These are phyloP conservation scores for Strigomonas galati DNA, from an alignment of 208 protist genomes.

Conservation along the genomic window DNA sequence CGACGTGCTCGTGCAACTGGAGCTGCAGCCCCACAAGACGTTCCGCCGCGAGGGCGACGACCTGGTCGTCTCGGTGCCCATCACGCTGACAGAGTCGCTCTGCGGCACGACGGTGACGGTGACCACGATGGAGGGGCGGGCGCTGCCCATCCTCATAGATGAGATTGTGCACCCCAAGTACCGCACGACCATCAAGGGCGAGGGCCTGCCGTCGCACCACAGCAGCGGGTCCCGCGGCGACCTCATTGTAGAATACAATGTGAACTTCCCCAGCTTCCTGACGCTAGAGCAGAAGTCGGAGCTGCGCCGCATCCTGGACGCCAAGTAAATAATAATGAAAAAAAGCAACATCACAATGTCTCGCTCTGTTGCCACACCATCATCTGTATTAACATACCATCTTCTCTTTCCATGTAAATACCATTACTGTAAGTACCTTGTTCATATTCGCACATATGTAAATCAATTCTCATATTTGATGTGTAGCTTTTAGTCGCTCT, in stretches of 20 bases:
- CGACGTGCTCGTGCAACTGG: slow-evolving; percentile 66
- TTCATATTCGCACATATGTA: background rate
- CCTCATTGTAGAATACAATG: slow-evolving; percentile 77
- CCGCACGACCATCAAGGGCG: slow-evolving; percentile 65
- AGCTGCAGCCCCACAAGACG: slow-evolving; percentile 60
- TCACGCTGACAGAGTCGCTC: slow-evolving; percentile 78
- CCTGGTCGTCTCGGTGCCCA: slow-evolving; percentile 54
- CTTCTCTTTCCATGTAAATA: background rate
- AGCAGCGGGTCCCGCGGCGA: slow-evolving; percentile 50
- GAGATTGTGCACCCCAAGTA: slow-evolving; percentile 86
- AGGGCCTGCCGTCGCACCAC: slow-evolving; percentile 40
- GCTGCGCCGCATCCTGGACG: slow-evolving; percentile 70
- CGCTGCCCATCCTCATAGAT: slow-evolving; percentile 77
- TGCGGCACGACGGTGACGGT: slow-evolving; percentile 83
- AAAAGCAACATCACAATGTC: no score
- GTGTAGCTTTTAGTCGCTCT: no score
- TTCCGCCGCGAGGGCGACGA: slow-evolving; percentile 86
- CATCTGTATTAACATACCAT: background rate
- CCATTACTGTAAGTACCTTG: slow-evolving; percentile 9
- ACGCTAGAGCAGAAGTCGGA: slow-evolving; percentile 87
- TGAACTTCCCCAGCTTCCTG: slow-evolving; percentile 78
- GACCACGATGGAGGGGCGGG: slow-evolving; percentile 72
- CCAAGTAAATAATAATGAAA: slow-evolving; percentile 28
- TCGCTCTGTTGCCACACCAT: no score
- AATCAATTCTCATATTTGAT: no score